Evolutionary conservation across 2,329 filamentous ascomycete genomes (phyloP).

Genomic region (Fusarium decemcellulare): DNA sequence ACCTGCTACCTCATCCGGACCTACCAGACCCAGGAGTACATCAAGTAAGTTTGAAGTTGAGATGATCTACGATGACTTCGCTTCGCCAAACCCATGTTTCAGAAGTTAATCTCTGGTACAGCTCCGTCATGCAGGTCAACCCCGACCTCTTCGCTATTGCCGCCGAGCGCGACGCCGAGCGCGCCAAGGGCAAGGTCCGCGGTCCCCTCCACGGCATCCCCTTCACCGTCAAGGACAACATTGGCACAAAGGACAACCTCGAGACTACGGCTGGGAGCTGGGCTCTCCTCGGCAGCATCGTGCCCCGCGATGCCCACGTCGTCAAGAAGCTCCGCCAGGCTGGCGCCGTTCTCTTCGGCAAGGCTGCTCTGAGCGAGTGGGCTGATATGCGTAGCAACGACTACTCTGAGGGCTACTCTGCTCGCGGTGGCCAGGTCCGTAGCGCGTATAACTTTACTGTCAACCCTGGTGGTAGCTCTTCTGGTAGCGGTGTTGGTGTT

Average conservation of each 20-base stretch:
- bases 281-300: slow-evolving; percentile 75
- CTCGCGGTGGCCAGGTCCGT: slow-evolving; percentile 73
- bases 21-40: slow-evolving; percentile 74
- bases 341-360: slow-evolving; percentile 79
- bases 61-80: not conserved
- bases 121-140: slow-evolving; percentile 75
- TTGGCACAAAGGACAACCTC: slow-evolving; percentile 83
- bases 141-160: slow-evolving; percentile 77
- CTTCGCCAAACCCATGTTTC: not conserved
- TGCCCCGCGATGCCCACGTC: slow-evolving; percentile 78
- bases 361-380: slow-evolving; percentile 81
- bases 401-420: slow-evolving; percentile 78
- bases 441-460: slow-evolving; percentile 78
- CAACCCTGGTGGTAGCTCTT: slow-evolving; percentile 78
- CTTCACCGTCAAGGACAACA: slow-evolving; percentile 77
- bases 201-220: slow-evolving; percentile 82
- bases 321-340: slow-evolving; percentile 73
- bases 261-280: slow-evolving; percentile 81
- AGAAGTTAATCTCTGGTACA: slow-evolving; percentile 39
- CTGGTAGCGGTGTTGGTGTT: slow-evolving; percentile 76
- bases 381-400: slow-evolving; percentile 78
- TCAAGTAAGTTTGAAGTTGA: slow-evolving; percentile 63
- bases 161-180: slow-evolving; percentile 70
- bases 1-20: slow-evolving; percentile 74
- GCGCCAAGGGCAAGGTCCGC: slow-evolving; percentile 67